Conservation (phyloP, 2,329 filamentous ascomycete genomes). For the Orbilia blumenaviensis region DNA sequence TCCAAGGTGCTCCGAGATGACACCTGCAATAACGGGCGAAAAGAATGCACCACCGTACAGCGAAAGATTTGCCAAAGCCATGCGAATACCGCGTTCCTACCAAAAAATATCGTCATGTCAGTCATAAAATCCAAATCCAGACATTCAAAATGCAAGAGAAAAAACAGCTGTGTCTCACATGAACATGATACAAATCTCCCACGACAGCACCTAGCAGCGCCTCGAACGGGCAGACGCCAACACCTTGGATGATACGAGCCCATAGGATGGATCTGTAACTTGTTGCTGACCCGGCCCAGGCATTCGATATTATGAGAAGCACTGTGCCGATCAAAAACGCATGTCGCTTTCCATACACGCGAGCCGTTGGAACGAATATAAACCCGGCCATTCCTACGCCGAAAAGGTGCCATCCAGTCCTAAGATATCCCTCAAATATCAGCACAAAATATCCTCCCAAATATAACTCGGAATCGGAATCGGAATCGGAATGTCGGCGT, state of each 20-base stretch:
- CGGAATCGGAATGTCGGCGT: not conserved
- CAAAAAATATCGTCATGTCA: not conserved
- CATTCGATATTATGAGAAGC: conserved; percentile 76
- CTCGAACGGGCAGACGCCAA: conserved; percentile 88
- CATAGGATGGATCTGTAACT: conserved; percentile 78
- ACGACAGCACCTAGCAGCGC: conserved; percentile 87
- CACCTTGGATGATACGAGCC: conserved; percentile 83
- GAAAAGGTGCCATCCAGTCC: conserved; percentile 66
- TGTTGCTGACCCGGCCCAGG: conserved; percentile 75
- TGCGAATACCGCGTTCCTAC: conserved; percentile 79
- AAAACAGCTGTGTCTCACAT: conserved; percentile 62
- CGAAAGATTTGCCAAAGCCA: conserved; percentile 81
- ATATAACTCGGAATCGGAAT: not conserved
- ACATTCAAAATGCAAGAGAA: not conserved
- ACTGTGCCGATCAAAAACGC: conserved; percentile 80
- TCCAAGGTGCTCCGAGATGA: conserved; percentile 78
- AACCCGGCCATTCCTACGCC: conserved; percentile 83
- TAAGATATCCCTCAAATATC: conserved; percentile 70
- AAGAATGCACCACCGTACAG: conserved; percentile 76
- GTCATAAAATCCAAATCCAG: not conserved
- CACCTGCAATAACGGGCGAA: conserved; percentile 89
- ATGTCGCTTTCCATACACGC: conserved; percentile 93
- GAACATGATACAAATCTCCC: conserved; percentile 89
- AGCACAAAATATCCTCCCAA: not conserved
- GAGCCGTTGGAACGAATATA: conserved; percentile 84